Base-by-base conservation (phyloP, 495 filamentous ascomycete species). In the Saxophila tyrrhenica region DNA sequence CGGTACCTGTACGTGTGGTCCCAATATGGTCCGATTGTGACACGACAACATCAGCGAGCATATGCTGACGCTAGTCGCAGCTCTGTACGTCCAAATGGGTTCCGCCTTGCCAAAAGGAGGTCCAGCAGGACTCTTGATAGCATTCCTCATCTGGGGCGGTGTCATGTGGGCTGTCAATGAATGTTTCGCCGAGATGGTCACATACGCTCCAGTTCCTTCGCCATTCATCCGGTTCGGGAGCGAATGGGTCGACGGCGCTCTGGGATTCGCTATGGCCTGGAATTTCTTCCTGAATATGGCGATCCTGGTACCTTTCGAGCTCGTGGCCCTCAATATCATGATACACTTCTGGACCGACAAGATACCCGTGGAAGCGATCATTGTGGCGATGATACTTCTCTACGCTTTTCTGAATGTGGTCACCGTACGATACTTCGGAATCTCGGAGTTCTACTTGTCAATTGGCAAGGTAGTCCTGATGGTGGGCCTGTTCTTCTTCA, bases 281-380 rank as follows among this genome's bases (percentile, higher is more conserved):
- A 20, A 39, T 25, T 42, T 25, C 46, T 25, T 49, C 66, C 63
- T 84, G 25, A 83, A 82, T 60, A 66, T 73, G 64, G 74, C 72
- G 17, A 57, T 76, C 19, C 61, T 75, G 0, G 76, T 79, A 38
- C 75, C 75, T 1, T 78, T 73, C 54, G 75, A 79, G 53, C 76
- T 78, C 41, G 67, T 69, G 3, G 77, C 77, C 0, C 59, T 78
- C 19, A 75, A 71, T 49, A 57, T 75, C 3, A 70, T 78, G 17
- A 57, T 76, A 1, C 66, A 69, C 0, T 75, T 64, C 59, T 75
- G 73, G 72, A 67, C 63, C 9, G 17, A 17, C 23, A n/a, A 29
- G 9, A 32, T 49, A 25, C 72, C 70, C 0, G 60, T 68, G 2
- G 68, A 61, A 10, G 71, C 63, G 0, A 67, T 74, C 5, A 65